Evolutionary conservation across 2,329 filamentous ascomycete species (phyloP), one percentile per base, ranked within the genome.

Genomic region (Fusarium dlaminii): DNA sequence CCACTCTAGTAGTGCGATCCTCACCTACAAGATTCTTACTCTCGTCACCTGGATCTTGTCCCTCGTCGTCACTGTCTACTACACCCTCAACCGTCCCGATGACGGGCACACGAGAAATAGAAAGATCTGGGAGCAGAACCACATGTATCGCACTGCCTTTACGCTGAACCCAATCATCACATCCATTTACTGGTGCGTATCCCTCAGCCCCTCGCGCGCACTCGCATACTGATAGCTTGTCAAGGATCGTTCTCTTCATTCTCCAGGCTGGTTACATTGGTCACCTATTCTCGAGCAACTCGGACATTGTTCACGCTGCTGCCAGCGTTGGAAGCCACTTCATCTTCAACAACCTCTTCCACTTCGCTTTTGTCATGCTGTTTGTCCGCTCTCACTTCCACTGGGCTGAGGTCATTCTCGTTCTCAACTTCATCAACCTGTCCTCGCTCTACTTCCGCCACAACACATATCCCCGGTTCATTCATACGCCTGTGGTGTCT

Each of bases 361-460:
- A 94, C 82, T 93, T 95, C 75, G 90, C 89, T 76, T 97, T 95
- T 82, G 89, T 97, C 77, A 90, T 95, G 86, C 90, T 97, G 70
- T 97, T 96, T 86, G 92, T 93, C 60, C 90, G 92, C 77, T 90
- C 87, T 55, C 88, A 93, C 82, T 96, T 95, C 84, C 88, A 90
- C 85, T 90, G 91, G 83, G 91, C 93, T 15, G 92, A 96, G 84
- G 69, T 97, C 54, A 87, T 97, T 57, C 84, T 97, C 68, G 84
- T 95, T 72, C 81, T 93, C 85, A 96, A 97, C 86, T 93, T 96
- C 81, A 86, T 94, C 86, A 97, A 97, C 82, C 88, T 97, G 60
- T 88, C 88, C 14, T 87, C 89, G 40, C 88, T 95, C 37, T 97
- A 97, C 85, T 95, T 96, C 89, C 91, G 92, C 71, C 92, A 97